Evolutionary conservation across 768 basidiomycete species (phyloP), one percentile per base, ranked within the genome.

Genomic region (Porpolomopsis calyptriformis): DNA sequence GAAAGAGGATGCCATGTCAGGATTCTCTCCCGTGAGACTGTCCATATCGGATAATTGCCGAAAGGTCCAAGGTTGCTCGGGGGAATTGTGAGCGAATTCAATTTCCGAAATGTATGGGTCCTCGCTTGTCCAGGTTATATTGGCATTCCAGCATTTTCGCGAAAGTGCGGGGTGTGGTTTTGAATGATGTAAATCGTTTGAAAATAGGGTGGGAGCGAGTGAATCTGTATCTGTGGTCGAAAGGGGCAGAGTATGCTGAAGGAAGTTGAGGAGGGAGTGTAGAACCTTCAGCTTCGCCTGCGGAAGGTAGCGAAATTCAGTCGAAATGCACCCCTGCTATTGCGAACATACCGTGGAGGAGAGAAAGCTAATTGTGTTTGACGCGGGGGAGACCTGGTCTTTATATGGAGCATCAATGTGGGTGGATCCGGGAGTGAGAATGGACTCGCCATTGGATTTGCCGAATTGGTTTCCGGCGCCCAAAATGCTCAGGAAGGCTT

Each of bases 401-500:
- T 31, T 14, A 31, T 31, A 7, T 7, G 7, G 14, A 31, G 14
- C 14, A 31, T 31, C 14, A 31, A 31, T 31, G 7, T 14, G 29
- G 29, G 29, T 31, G 7, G 29, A 14, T 31, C 7, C 7, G 14
- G 7, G 29, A 7, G 14, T 7, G 7, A 31, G 7, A 31, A 31
- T 31, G 29, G n/a, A 31, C 29, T 31, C 14, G 14, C 29, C 29
- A 31, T 31, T 7, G 7, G 29, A 31, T 14, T 14, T 31, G 29
- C 29, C 29, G 29, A 31, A 14, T 31, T 31, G 76, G 2, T 78
- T 77, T 14, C 82, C 79, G 3, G 76, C 80, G 51, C 72, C 83
- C 47, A 92, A 62, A 50, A 89, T 72, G n/a, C 83, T 78, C 10
- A 91, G 72, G 58, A 89, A 89, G 2, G 87, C 87, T 55, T 85